A percentile compares a stretch with the other conserved stretches of the same genome.
Evolutionary conservation across 2,329 filamentous ascomycete species (phyloP).

Genomic region (Colletotrichum magnum): DNA sequence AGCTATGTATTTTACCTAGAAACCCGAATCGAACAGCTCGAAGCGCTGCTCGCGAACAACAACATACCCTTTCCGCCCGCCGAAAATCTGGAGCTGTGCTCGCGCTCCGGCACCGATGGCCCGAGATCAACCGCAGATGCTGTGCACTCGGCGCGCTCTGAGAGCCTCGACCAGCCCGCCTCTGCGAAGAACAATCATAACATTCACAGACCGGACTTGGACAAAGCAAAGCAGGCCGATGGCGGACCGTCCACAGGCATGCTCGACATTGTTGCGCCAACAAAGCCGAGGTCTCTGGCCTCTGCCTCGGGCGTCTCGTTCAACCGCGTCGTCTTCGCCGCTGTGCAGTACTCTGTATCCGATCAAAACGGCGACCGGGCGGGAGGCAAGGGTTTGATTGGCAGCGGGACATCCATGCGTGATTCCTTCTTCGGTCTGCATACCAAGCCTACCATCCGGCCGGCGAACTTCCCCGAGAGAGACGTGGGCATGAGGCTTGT

Average conservation of each 20-base stretch:
- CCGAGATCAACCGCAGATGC: constrained; percentile 50
- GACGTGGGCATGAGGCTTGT: constrained; percentile 81
- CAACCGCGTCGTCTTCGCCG: constrained; percentile 92
- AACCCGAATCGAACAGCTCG: constrained; percentile 86
- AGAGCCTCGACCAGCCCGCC: constrained; percentile 47
- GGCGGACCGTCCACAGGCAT: constrained; percentile 61
- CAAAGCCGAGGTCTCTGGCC: constrained; percentile 85
- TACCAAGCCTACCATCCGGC: constrained; percentile 88
- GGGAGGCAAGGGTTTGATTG: constrained; percentile 61
- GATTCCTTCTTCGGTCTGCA: constrained; percentile 98
- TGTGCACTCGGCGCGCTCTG: constrained; percentile 52
- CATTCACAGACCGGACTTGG: constrained; percentile 35
- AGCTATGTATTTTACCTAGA: constrained; percentile 97
- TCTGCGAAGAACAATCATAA: constrained; percentile 63
- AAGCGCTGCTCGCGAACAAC: constrained; percentile 79
- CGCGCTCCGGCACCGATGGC: constrained; percentile 60
- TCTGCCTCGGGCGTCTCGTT: constrained; percentile 94
- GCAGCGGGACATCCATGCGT: constrained; percentile 84
- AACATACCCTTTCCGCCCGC: constrained; percentile 81
- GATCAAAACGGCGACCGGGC: constrained; percentile 70
- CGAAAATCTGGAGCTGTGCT: constrained; percentile 76
- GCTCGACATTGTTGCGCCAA: constrained; percentile 82
- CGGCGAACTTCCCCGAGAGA: constrained; percentile 85
- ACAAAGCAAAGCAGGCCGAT: constrained; percentile 52
- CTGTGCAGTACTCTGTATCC: constrained; percentile 81